A percentile compares a stretch with the other conserved stretches of the same genome.
phyloP scores from a whole-genome alignment of 2,329 filamentous ascomycete genomes.

The Ophiocordyceps camponoti-saundersi region DNA sequence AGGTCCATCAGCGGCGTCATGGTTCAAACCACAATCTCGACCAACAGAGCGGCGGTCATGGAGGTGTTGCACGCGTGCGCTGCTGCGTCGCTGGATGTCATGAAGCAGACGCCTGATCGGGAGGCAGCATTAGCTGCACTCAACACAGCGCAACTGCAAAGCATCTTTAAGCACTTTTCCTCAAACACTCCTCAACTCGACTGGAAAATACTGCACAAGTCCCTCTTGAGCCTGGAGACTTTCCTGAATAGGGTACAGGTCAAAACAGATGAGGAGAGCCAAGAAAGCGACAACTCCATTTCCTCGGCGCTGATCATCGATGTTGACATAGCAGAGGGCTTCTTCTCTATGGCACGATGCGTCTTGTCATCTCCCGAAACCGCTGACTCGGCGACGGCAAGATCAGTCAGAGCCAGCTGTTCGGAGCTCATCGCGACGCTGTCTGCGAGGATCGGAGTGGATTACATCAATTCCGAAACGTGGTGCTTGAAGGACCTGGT shows the following conservation, averaged over 20 bases:
- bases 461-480: constrained; percentile 27
- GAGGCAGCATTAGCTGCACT: constrained; percentile 30
- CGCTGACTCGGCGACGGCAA: constrained; percentile 4
- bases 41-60: constrained; percentile 34
- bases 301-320: constrained; percentile 25
- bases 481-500: constrained; percentile 28
- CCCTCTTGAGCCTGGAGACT: constrained; percentile 27
- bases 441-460: constrained; percentile 26
- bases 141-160: constrained; percentile 31
- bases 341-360: constrained; percentile 29
- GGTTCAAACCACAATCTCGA: constrained; percentile 29
- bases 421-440: constrained; percentile 27
- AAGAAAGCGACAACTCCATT: constrained; percentile 19
- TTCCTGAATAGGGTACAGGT: constrained; percentile 29
- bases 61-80: constrained; percentile 33
- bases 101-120: constrained; percentile 27
- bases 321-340: constrained; percentile 25
- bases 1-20: constrained; percentile 24
- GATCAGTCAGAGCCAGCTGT: constrained; percentile 13
- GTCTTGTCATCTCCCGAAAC: constrained; percentile 12
- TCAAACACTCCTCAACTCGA: constrained; percentile 24
- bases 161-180: constrained; percentile 31
- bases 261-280: constrained; percentile 18
- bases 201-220: constrained; percentile 27
- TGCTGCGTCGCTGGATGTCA: constrained; percentile 31